These are phyloP conservation scores for Nemania abortiva DNA, from an alignment of 2,329 filamentous ascomycete species.

Conservation along the genomic window DNA sequence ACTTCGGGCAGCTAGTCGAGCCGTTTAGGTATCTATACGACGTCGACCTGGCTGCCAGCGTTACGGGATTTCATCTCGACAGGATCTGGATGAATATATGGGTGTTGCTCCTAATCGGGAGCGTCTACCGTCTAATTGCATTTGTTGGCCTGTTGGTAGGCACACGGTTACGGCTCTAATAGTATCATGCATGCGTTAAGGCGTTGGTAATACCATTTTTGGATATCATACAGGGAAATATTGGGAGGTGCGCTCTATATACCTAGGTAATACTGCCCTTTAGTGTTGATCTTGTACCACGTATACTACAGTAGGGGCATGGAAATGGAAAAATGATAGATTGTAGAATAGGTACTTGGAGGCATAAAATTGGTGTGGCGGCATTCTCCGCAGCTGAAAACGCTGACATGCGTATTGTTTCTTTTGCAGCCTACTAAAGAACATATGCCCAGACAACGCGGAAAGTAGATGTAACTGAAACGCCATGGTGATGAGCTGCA, in stretches of 20 bases:
- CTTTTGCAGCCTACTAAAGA: neutral
- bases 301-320: no score
- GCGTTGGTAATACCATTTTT: neutral
- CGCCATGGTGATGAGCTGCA: neutral
- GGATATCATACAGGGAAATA: neutral
- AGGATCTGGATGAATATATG: slow-evolving; percentile 60
- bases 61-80: slow-evolving; percentile 61
- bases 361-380: neutral
- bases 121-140: slow-evolving; percentile 59
- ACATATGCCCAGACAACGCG: neutral
- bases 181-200: neutral
- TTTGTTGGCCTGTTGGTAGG: slow-evolving; percentile 55
- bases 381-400: neutral
- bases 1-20: slow-evolving; percentile 64
- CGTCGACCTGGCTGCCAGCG: slow-evolving; percentile 58
- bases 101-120: slow-evolving; percentile 59
- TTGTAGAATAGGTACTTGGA: neutral
- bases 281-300: no score
- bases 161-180: slow-evolving; percentile 50
- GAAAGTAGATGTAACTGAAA: neutral
- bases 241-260: neutral
- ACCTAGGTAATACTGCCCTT: neutral
- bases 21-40: slow-evolving; percentile 65
- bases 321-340: no score
- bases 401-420: neutral